A percentile compares a stretch with the other conserved stretches of the same genome.
These are phyloP conservation scores for Calocybe indica DNA, from an alignment of 768 basidiomycete species.

Conservation along the genomic window DNA sequence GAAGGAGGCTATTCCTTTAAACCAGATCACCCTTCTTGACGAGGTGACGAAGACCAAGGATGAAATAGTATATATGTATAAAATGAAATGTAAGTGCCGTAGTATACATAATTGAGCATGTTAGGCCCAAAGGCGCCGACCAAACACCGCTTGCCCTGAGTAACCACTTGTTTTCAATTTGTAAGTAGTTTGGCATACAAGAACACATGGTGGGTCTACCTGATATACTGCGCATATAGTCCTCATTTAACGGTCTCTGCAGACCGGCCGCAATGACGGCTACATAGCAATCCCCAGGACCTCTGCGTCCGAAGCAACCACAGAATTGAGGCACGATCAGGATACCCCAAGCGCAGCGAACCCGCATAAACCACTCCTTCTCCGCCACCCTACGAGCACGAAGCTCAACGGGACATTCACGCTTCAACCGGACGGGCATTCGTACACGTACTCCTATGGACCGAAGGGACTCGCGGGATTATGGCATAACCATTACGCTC, in stretches of 20 bases:
- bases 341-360: neutral
- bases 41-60: too few species aligned
- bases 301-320: neutral
- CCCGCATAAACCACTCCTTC: constrained; percentile 6
- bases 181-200: too few species aligned
- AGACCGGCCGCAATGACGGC: constrained; percentile 11
- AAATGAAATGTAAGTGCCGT: too few species aligned
- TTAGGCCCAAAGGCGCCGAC: too few species aligned
- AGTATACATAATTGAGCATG: too few species aligned
- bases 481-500: constrained; percentile 55
- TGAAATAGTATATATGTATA: too few species aligned
- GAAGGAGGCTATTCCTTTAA: too few species aligned
- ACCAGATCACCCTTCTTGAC: too few species aligned
- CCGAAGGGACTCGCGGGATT: constrained; percentile 64
- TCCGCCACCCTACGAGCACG: neutral
- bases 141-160: too few species aligned
- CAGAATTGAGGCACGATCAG: neutral
- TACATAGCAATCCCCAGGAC: constrained; percentile 12
- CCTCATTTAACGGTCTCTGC: neutral
- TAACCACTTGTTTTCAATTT: too few species aligned
- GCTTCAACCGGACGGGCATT: constrained; percentile 25
- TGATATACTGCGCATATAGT: too few species aligned
- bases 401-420: constrained; percentile 25
- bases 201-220: too few species aligned
- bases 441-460: constrained; percentile 69